These are phyloP conservation scores for Rosa persica DNA, from an alignment of 306 rosid species.

Conservation along the genomic window DNA sequence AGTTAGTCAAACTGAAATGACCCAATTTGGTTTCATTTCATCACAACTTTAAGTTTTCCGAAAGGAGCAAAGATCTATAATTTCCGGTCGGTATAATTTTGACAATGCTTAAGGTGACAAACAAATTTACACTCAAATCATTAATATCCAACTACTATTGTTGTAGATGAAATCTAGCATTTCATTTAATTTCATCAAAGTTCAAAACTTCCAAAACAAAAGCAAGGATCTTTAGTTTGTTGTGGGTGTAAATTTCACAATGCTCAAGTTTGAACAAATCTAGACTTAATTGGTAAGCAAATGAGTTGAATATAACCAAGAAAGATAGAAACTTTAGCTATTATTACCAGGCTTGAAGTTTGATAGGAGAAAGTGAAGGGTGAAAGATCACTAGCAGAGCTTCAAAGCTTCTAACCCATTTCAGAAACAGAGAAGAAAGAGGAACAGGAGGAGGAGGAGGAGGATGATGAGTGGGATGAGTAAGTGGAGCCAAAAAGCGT, in stretches of 20 bases:
- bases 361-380: not conserved
- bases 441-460: conserved; percentile 1
- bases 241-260: not conserved
- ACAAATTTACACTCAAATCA: conserved; percentile 14
- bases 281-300: not conserved
- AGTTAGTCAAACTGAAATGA: not conserved
- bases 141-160: conserved; percentile 21
- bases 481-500: conserved; percentile 4
- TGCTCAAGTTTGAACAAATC: not conserved
- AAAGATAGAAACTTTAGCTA: not conserved
- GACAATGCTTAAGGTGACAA: not conserved
- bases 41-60: not conserved
- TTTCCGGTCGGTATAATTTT: not conserved
- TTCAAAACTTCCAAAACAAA: not conserved
- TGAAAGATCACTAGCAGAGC: conserved; percentile 31
- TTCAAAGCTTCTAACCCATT: conserved; percentile 23
- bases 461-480: not conserved
- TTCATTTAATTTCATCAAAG: not conserved
- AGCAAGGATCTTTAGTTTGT: not conserved
- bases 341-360: conserved; percentile 10
- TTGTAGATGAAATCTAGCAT: not conserved
- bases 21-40: not conserved
- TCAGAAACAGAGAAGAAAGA: conserved; percentile 13
- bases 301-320: not conserved
- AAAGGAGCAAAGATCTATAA: not conserved